phyloP scores from a whole-genome alignment of 2,329 filamentous ascomycete genomes.

The Hymenoscyphus scutula region DNA sequence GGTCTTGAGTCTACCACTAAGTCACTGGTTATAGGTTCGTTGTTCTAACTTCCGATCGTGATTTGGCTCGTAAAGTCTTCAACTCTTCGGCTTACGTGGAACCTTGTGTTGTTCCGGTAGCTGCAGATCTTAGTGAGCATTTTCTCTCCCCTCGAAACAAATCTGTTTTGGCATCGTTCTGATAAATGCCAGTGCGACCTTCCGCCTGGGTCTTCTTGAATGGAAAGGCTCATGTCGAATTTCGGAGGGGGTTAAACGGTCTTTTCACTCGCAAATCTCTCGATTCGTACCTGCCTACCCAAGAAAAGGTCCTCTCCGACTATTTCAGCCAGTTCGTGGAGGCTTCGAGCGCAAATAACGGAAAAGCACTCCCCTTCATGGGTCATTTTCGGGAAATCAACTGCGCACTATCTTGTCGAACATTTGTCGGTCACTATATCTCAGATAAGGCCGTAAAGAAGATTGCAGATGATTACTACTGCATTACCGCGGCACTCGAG shows the following conservation, averaged over 20 bases:
- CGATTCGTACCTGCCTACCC: constrained; percentile 66
- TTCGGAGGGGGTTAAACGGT: constrained; percentile 70
- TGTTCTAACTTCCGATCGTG: constrained; percentile 72
- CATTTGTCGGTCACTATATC: constrained; percentile 79
- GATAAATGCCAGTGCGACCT: neutral
- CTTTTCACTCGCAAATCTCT: constrained; percentile 74
- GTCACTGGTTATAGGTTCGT: constrained; percentile 51
- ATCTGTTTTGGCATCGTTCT: neutral
- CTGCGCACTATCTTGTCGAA: constrained; percentile 74
- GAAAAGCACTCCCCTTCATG: constrained; percentile 66
- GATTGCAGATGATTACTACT: constrained; percentile 77
- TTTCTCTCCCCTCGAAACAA: constrained; percentile 65
- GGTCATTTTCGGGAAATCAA: constrained; percentile 72
- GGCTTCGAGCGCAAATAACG: constrained; percentile 47
- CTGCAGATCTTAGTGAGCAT: constrained; percentile 52
- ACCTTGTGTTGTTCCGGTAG: constrained; percentile 74
- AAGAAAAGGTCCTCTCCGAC: constrained; percentile 68
- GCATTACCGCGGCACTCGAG: constrained; percentile 74
- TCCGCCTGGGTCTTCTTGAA: constrained; percentile 70
- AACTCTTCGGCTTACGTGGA: constrained; percentile 74
- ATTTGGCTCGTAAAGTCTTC: constrained; percentile 79
- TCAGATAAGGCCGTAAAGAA: constrained; percentile 67
- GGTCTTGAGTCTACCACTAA: neutral
- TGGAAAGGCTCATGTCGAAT: constrained; percentile 74
- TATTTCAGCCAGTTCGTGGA: constrained; percentile 69